Percentiles rank a stretch among this genome's conserved stretches.
phyloP scores from a whole-genome alignment of 164 flowering plant genomes.

The Vitis rupestris region DNA sequence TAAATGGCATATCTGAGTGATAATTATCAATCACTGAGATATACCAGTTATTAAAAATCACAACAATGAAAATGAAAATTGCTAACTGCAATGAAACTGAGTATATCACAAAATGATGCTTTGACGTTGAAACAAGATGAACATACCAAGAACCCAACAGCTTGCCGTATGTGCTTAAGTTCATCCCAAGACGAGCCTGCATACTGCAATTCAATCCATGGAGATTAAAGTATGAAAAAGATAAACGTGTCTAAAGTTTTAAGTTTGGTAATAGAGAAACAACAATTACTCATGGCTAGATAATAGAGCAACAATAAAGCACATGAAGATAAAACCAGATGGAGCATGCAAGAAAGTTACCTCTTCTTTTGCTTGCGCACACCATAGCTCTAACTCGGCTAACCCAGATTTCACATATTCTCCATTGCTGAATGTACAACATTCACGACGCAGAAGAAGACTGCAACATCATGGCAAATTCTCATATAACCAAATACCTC shows the following conservation, averaged over 20 bases:
- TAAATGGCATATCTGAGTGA: not conserved
- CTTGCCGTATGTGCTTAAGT: conserved; percentile 66
- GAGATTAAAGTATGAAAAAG: not conserved
- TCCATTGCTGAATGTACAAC: conserved; percentile 76
- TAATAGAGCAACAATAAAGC: not conserved
- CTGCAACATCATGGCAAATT: conserved; percentile 24
- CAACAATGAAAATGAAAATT: not conserved
- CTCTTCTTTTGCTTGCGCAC: conserved; percentile 62
- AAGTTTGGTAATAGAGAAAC: not conserved
- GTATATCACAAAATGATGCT: not conserved
- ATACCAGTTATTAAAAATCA: not conserved
- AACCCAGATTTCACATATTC: conserved; percentile 71
- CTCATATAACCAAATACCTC: not conserved
- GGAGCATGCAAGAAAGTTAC: conserved; percentile 19
- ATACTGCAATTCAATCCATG: conserved; percentile 52
- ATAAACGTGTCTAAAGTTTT: not conserved
- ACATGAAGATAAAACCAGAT: not conserved
- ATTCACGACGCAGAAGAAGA: conserved; percentile 72
- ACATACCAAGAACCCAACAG: conserved; percentile 74
- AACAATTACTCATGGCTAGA: not conserved
- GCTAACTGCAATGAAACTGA: not conserved
- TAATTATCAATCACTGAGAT: not conserved
- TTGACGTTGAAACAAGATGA: conserved; percentile 3
- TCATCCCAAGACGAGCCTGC: conserved; percentile 80
- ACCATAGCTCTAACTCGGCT: conserved; percentile 77